Conservation (phyloP, 2,329 filamentous ascomycete species). For the Fusarium annulatum region DNA sequence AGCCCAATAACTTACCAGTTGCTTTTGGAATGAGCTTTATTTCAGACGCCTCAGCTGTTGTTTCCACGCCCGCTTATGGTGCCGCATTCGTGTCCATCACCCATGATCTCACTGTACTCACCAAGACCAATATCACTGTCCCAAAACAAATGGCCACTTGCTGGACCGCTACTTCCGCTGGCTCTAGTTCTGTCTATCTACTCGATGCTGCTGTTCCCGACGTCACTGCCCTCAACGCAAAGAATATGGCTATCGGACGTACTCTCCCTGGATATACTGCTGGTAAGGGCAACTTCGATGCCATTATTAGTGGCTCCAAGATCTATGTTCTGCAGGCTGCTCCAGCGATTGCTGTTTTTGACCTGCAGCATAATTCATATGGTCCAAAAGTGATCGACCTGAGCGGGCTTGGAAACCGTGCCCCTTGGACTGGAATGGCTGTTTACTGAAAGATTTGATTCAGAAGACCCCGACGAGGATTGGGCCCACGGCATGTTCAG, state of each 20-base stretch:
- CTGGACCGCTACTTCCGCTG: not conserved
- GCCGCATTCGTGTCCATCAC: conserved; percentile 7
- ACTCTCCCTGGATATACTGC: not conserved
- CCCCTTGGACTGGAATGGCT: conserved; percentile 9
- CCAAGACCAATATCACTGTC: not conserved
- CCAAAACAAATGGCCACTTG: not conserved
- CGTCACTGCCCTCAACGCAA: not conserved
- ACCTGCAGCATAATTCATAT: not conserved
- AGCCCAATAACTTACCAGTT: conserved; percentile 1
- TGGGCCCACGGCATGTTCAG: not conserved
- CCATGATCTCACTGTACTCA: not conserved
- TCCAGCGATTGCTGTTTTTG: not conserved
- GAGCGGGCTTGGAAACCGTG: not conserved
- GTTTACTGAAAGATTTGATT: not conserved
- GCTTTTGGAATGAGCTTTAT: conserved; percentile 3
- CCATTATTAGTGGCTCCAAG: not conserved
- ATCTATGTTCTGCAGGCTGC: not conserved
- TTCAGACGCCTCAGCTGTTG: not conserved
- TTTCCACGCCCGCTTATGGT: conserved; percentile 8
- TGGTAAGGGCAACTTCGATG: conserved; percentile 9
- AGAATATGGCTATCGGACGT: not conserved
- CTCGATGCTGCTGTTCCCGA: not conserved
- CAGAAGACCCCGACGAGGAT: not conserved
- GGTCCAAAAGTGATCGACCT: not conserved
- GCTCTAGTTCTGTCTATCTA: not conserved